These are phyloP conservation scores for Phytophthora multivora DNA, from an alignment of 352 stramenopile species.

Conservation along the genomic window DNA sequence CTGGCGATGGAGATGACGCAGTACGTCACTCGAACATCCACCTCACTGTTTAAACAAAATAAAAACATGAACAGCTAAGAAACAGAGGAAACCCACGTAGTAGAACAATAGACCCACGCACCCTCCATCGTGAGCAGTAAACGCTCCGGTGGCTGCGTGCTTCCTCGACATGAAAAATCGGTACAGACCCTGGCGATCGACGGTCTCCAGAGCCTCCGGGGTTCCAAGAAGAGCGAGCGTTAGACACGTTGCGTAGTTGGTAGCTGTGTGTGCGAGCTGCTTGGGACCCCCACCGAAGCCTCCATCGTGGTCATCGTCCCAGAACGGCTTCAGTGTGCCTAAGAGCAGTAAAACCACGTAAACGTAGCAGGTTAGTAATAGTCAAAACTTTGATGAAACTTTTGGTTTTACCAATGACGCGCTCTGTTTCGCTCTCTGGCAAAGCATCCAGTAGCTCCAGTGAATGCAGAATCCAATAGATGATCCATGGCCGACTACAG, in stretches of 20 bases:
- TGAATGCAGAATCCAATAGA: conserved; percentile 97
- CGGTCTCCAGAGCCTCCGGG: conserved; percentile 68
- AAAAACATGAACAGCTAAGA: neutral
- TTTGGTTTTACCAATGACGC: conserved; percentile 42
- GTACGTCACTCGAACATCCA: conserved; percentile 98
- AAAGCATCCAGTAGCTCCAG: conserved; percentile 94
- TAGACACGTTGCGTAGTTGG: conserved; percentile 96
- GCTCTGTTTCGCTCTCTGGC: conserved; percentile 40
- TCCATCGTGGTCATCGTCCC: conserved; percentile 59
- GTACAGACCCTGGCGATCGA: conserved; percentile 87
- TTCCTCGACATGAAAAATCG: conserved; percentile 92
- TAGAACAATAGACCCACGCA: conserved; percentile 29
- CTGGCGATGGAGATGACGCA: conserved; percentile 94
- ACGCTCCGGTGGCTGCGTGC: conserved; percentile 80
- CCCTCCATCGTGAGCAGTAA: conserved; percentile 97
- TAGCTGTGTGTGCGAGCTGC: conserved; percentile 86
- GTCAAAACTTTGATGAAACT: neutral
- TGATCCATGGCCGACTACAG: conserved; percentile 95
- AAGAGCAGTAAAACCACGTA: conserved; percentile 1
- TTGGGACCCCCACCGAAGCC: conserved; percentile 95
- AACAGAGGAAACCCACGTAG: too few relatives aligned
- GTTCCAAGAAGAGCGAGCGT: conserved; percentile 93
- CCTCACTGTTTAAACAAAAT: conserved; percentile 67
- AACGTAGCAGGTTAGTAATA: neutral
- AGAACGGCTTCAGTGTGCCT: conserved; percentile 67